phyloP scores from a whole-genome alignment of 768 basidiomycete genomes.

The Psilocybe subaeruginosa region DNA sequence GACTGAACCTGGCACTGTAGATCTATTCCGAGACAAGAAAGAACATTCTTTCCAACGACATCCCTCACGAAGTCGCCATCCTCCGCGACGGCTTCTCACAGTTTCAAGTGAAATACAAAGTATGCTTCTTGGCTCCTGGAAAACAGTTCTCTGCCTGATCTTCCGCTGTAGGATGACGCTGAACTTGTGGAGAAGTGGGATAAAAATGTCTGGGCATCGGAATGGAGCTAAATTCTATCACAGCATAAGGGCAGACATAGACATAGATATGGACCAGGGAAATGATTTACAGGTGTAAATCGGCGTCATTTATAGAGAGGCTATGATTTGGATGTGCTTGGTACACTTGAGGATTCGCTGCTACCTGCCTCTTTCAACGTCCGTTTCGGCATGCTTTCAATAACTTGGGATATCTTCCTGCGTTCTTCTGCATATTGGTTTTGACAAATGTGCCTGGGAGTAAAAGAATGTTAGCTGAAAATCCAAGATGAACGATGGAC shows the following conservation, averaged over 20 bases:
- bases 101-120: constrained; percentile 75
- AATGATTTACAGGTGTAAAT: neutral
- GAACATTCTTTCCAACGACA: constrained; percentile 44
- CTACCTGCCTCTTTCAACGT: constrained; percentile 41
- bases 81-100: constrained; percentile 72
- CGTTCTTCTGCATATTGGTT: constrained; percentile 57
- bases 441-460: constrained; percentile 65
- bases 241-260: neutral
- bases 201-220: constrained; percentile 59
- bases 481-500: constrained; percentile 23
- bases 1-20: constrained; percentile 34
- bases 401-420: constrained; percentile 53
- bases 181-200: constrained; percentile 80
- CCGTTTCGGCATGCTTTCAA: constrained; percentile 64
- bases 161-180: constrained; percentile 58
- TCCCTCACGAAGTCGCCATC: constrained; percentile 60
- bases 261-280: neutral
- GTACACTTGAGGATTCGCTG: constrained; percentile 11
- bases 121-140: constrained; percentile 22
- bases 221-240: constrained; percentile 25
- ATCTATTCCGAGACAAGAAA: constrained; percentile 69
- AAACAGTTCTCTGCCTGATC: neutral
- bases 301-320: neutral
- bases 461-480: neutral
- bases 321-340: constrained; percentile 10